Percentiles rank a stretch among this genome's conserved stretches.
These are phyloP conservation scores for Russula compacta DNA, from an alignment of 768 basidiomycete species.

Conservation along the genomic window DNA sequence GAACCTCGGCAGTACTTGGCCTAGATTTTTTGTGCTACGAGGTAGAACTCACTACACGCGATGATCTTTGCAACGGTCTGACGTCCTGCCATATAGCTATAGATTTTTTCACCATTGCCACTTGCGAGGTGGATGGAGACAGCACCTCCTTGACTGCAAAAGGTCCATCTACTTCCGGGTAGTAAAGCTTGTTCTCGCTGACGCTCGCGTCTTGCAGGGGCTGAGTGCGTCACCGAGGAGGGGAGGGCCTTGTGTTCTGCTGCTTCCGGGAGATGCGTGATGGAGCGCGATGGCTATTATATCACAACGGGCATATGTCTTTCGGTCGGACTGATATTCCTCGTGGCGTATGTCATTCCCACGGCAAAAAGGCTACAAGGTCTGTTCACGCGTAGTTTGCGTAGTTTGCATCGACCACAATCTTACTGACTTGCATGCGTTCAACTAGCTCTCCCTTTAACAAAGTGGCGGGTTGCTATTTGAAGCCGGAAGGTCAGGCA, in stretches of 20 bases:
- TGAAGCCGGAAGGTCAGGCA: slow-evolving; percentile 11
- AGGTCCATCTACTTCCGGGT: slow-evolving; percentile 32
- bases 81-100: slow-evolving; percentile 45
- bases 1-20: slow-evolving; percentile 99
- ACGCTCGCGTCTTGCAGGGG: slow-evolving; percentile 34
- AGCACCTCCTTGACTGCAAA: slow-evolving; percentile 43
- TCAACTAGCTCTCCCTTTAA: slow-evolving; percentile 51
- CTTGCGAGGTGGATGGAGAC: slow-evolving; percentile 62
- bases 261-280: slow-evolving; percentile 71
- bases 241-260: slow-evolving; percentile 72
- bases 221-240: slow-evolving; percentile 88
- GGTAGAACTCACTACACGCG: slow-evolving; percentile 31
- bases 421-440: background rate
- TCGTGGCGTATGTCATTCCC: slow-evolving; percentile 73
- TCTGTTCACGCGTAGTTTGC: slow-evolving; percentile 30
- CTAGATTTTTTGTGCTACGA: slow-evolving; percentile 88
- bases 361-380: slow-evolving; percentile 82
- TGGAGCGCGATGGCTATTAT: slow-evolving; percentile 88
- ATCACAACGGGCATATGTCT: slow-evolving; percentile 73
- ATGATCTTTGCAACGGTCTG: slow-evolving; percentile 6
- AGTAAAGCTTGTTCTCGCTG: background rate
- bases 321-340: slow-evolving; percentile 58
- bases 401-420: background rate
- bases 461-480: slow-evolving; percentile 61
- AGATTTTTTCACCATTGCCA: slow-evolving; percentile 78